Base-by-base conservation (phyloP, 2,329 filamentous ascomycete species). In the Clarireedia hainanense region DNA sequence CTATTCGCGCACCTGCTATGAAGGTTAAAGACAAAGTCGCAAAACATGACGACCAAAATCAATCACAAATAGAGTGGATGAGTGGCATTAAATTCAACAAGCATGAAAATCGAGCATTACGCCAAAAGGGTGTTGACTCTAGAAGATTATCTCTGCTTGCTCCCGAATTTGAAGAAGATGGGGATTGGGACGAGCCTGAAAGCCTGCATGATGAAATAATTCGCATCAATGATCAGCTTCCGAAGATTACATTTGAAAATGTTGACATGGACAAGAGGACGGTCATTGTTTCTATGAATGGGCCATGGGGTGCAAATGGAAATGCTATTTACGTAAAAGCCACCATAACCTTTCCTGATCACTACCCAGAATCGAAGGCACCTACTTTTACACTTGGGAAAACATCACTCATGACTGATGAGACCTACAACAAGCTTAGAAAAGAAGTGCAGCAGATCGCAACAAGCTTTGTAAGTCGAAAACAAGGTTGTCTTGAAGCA, bases 51-150 rank as follows among this genome's bases (percentile, higher is more conserved):
- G 70, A 71, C 14, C 63, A 66, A 47, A 70, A 62, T 27, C 81
- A 84, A 60, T 81, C 63, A 23, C 82, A 85, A 60, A 82, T 86
- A 54, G 81, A 80, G 14, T 86, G 83, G 83, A 85, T 86, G 80
- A 84, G 81, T 64, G 83, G 83, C 5, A 83, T 86, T 57, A 83
- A 78, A 34, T 82, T 85, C 73, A 82, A 76, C 12, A 68, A 65
- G 45, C 63, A 60, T 42, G 61, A 66, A 5, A 62, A 58, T 47
- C 40, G 53, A 4, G 50, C 55, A n/a, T 46, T 47, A 3, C 52
- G 53, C 14, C 59, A 58, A 23, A 64, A 65, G 46, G 58, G 61
- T 30, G 55, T 61, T 23, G 34, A 52, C n/a, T 63, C 64, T 6
- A 65, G 67, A 50, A 60, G 65, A 14, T 56, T 68, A 20, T 69